These are phyloP conservation scores for Drechslerella dactyloides DNA, from an alignment of 2,329 filamentous ascomycete species.

Conservation along the genomic window DNA sequence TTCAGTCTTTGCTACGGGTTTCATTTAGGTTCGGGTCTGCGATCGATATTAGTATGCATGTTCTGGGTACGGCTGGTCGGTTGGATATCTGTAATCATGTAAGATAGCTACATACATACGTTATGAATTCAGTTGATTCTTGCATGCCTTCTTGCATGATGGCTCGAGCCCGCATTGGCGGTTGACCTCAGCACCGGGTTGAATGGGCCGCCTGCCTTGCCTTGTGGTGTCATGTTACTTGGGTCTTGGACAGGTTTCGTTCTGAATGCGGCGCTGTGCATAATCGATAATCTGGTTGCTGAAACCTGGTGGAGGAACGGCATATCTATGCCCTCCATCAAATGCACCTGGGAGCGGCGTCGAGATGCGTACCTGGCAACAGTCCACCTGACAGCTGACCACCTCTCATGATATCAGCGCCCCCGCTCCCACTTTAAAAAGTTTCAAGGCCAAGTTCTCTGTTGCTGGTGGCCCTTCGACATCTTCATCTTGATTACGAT, in stretches of 20 bases:
- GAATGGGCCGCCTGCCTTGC: too few species aligned
- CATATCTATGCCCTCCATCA: too few species aligned
- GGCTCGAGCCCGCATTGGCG: slow-evolving; percentile 11
- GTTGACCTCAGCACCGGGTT: too few species aligned
- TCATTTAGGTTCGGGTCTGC: slow-evolving; percentile 27
- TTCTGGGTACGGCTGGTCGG: slow-evolving; percentile 9
- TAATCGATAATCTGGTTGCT: too few species aligned
- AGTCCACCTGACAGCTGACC: background rate
- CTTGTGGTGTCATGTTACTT: too few species aligned
- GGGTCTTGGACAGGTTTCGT: too few species aligned
- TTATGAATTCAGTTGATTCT: background rate
- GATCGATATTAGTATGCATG: slow-evolving; percentile 3
- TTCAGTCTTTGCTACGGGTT: slow-evolving; percentile 36
- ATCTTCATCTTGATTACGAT: too few species aligned
- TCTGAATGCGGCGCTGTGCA: too few species aligned
- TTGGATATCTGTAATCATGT: slow-evolving; percentile 15
- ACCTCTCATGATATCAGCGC: background rate
- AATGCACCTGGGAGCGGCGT: background rate
- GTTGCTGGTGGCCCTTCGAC: too few species aligned
- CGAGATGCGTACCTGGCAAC: slow-evolving; percentile 1
- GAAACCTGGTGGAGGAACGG: too few species aligned
- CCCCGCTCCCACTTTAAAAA: background rate
- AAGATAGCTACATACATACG: too few species aligned
- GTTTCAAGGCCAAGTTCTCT: background rate
- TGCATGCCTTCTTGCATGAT: background rate